Percentiles rank a stretch among this genome's conserved stretches.
These are phyloP conservation scores for Paracoccidioides brasiliensis DNA, from an alignment of 2,329 filamentous ascomycete species.

Conservation along the genomic window DNA sequence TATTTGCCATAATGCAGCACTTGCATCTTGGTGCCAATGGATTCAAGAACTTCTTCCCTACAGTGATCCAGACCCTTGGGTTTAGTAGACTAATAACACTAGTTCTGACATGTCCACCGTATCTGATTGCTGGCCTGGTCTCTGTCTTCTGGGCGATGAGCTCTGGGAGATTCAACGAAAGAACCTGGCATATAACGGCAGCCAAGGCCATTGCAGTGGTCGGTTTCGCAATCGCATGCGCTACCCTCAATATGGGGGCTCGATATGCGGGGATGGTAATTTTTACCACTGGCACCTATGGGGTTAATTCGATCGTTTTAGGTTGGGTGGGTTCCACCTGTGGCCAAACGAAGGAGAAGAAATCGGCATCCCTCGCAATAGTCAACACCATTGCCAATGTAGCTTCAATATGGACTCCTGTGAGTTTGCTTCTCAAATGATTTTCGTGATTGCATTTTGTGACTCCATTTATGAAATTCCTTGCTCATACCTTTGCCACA, in stretches of 20 bases:
- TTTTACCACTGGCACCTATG: slow-evolving; percentile 18
- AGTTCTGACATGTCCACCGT: slow-evolving; percentile 28
- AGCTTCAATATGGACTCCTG: neutral
- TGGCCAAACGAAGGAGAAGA: neutral
- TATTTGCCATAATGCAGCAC: slow-evolving; percentile 35
- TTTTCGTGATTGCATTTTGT: neutral
- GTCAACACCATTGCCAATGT: neutral
- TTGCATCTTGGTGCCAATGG: slow-evolving; percentile 34
- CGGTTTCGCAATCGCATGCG: neutral
- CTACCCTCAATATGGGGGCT: neutral
- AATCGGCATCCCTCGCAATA: neutral
- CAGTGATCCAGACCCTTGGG: slow-evolving; percentile 34
- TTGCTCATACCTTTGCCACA: neutral
- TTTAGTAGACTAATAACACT: slow-evolving; percentile 37
- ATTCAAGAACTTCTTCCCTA: slow-evolving; percentile 36
- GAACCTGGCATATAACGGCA: neutral
- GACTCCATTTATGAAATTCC: neutral
- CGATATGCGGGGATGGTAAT: slow-evolving; percentile 8
- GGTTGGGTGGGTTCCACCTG: slow-evolving; percentile 21
- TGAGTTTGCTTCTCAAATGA: neutral
- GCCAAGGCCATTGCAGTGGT: neutral
- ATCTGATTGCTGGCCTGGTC: neutral
- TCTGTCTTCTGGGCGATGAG: neutral
- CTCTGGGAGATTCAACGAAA: neutral
- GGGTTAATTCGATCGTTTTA: slow-evolving; percentile 27